phyloP scores from a whole-genome alignment of 208 protist genomes.

The Trypanosoma congolense region DNA sequence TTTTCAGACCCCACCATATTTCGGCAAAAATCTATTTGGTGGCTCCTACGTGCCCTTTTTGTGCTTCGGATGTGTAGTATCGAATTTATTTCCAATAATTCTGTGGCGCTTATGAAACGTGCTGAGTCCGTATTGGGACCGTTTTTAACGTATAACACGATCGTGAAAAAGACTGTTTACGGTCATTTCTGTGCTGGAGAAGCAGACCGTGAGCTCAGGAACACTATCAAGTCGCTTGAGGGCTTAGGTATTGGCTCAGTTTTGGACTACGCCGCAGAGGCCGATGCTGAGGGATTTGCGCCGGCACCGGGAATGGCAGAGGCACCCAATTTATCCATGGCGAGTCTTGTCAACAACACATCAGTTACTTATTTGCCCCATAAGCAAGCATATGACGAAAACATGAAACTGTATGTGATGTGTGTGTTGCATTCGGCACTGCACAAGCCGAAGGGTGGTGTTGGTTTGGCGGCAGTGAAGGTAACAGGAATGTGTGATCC shows the following conservation, averaged over 20 bases:
- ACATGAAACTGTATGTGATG: constrained; percentile 91
- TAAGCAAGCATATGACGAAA: constrained; percentile 76
- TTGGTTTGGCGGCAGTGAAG: constrained; percentile 86
- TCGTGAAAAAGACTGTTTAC: constrained; percentile 91
- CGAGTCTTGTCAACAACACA: constrained; percentile 46
- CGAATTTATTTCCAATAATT: constrained; percentile 64
- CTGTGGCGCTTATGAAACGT: constrained; percentile 62
- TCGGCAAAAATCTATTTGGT: constrained; percentile 54
- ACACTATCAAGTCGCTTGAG: constrained; percentile 67
- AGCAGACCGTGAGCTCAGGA: constrained; percentile 77
- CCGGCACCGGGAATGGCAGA: constrained; percentile 46
- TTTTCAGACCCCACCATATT: constrained; percentile 68
- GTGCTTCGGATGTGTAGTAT: constrained; percentile 72
- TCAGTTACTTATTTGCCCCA: constrained; percentile 65
- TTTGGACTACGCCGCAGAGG: constrained; percentile 94
- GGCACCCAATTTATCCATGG: constrained; percentile 68
- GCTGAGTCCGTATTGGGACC: constrained; percentile 67
- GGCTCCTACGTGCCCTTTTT: constrained; percentile 69
- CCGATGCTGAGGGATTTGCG: constrained; percentile 71
- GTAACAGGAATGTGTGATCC: constrained; percentile 91
- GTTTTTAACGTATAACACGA: constrained; percentile 64
- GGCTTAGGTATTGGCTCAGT: constrained; percentile 82
- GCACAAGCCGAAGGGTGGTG: constrained; percentile 48
- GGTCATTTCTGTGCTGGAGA: constrained; percentile 94
- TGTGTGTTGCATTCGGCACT: constrained; percentile 84